Evolutionary conservation across 768 basidiomycete genomes (phyloP).

Genomic region (Podaxis sp.): DNA sequence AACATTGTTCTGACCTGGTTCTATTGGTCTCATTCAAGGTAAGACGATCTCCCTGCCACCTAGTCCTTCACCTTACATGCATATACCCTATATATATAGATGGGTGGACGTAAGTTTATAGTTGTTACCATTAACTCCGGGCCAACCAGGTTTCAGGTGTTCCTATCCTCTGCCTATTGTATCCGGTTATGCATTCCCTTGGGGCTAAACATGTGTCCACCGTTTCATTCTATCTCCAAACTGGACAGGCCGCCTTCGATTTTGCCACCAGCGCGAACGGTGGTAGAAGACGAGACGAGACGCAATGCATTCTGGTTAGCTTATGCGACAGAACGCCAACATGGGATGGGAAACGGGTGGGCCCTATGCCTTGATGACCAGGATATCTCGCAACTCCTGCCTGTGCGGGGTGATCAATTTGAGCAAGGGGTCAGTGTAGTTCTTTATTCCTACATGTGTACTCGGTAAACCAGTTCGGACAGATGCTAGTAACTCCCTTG

Average conservation of each 20-base stretch:
- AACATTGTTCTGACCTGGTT: slow-evolving; percentile 67
- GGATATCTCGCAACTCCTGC: slow-evolving; percentile 70
- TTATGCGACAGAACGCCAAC: slow-evolving; percentile 66
- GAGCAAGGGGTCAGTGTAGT: slow-evolving; percentile 51
- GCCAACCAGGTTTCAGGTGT: slow-evolving; percentile 43
- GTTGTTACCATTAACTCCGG: background rate
- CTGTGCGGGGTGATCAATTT: slow-evolving; percentile 58
- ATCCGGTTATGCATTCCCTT: slow-evolving; percentile 62
- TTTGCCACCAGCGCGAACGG: slow-evolving; percentile 54
- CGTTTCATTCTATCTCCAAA: slow-evolving; percentile 65
- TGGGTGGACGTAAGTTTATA: slow-evolving; percentile 65
- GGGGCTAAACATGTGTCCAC: slow-evolving; percentile 65
- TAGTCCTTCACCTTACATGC: slow-evolving; percentile 14
- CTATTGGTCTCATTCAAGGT: slow-evolving; percentile 74
- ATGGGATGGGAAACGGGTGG: slow-evolving; percentile 70
- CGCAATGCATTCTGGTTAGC: slow-evolving; percentile 75
- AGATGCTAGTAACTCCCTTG: slow-evolving; percentile 47
- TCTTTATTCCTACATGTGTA: background rate
- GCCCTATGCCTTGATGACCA: slow-evolving; percentile 69
- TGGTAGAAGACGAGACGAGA: slow-evolving; percentile 68
- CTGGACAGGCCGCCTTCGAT: slow-evolving; percentile 56
- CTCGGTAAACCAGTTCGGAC: slow-evolving; percentile 8
- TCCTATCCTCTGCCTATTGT: slow-evolving; percentile 52
- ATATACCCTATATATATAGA: slow-evolving; percentile 32
- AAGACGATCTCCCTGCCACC: slow-evolving; percentile 16